These are phyloP conservation scores for Alternaria brassicae DNA, from an alignment of 2,329 filamentous ascomycete species.

Conservation along the genomic window DNA sequence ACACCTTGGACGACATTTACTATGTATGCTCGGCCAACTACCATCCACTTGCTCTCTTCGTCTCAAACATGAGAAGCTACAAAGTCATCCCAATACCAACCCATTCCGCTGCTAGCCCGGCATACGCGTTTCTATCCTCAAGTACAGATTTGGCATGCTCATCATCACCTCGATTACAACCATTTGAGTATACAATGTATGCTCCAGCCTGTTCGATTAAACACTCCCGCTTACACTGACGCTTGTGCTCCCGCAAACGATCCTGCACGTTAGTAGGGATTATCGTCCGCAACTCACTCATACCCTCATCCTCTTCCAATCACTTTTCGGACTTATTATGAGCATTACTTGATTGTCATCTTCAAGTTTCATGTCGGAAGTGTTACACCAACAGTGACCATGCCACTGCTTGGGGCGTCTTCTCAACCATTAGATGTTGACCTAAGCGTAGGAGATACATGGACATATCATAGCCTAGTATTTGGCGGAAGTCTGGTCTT, in stretches of 20 bases:
- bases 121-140: too few relatives aligned
- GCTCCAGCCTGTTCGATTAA: too few relatives aligned
- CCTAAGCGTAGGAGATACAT: conserved; percentile 61
- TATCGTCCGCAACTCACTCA: conserved; percentile 58
- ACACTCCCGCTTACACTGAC: too few relatives aligned
- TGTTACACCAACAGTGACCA: conserved; percentile 65
- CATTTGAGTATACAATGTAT: too few relatives aligned
- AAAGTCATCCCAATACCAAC: too few relatives aligned
- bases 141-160: too few relatives aligned
- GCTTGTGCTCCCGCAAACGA: background rate
- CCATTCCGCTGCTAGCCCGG: too few relatives aligned
- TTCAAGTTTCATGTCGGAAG: conserved; percentile 68
- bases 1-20: background rate
- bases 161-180: too few relatives aligned
- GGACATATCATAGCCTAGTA: conserved; percentile 71
- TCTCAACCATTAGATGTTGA: conserved; percentile 70
- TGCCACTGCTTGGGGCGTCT: conserved; percentile 76
- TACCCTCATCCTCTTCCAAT: conserved; percentile 64
- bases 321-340: conserved; percentile 64
- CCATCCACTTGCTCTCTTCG: too few relatives aligned
- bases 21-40: too few relatives aligned
- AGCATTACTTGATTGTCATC: conserved; percentile 70
- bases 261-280: background rate
- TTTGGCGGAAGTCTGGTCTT: conserved; percentile 75
- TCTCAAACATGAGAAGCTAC: too few relatives aligned